These are phyloP conservation scores for Rhodofomes roseus DNA, from an alignment of 1,284 basidiomycete species.

Conservation along the genomic window DNA sequence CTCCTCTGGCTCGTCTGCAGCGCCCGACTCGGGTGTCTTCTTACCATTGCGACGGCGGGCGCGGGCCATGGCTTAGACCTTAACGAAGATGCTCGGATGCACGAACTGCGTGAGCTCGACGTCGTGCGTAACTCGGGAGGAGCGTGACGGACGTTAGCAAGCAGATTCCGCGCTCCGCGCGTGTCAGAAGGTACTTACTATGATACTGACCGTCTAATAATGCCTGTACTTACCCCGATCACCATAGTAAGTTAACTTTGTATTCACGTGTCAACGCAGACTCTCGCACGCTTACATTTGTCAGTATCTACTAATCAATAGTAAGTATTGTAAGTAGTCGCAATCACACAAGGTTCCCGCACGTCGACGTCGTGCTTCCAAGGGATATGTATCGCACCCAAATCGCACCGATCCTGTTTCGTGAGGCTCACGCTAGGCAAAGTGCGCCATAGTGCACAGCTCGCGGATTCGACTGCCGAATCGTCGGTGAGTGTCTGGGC, in stretches of 20 bases:
- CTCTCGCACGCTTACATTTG: neutral
- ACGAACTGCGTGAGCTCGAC: neutral
- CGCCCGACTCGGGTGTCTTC: conserved; percentile 23
- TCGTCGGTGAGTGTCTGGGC: too few species aligned
- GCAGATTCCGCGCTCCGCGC: neutral
- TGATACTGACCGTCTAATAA: neutral
- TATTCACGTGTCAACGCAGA: too few species aligned
- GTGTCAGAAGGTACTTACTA: neutral
- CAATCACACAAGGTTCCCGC: too few species aligned
- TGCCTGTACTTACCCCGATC: neutral
- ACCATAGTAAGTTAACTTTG: neutral
- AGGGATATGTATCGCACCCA: too few species aligned
- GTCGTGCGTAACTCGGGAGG: neutral
- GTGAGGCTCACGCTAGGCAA: too few species aligned
- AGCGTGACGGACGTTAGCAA: neutral
- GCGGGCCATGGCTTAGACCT: conserved; percentile 19
- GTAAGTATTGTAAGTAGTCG: too few species aligned
- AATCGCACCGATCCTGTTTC: too few species aligned
- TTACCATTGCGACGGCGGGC: conserved; percentile 22
- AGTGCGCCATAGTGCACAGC: too few species aligned
- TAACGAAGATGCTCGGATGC: neutral
- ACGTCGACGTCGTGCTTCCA: too few species aligned
- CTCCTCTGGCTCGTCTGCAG: conserved; percentile 14
- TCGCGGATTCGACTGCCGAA: too few species aligned
- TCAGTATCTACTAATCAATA: neutral